Evolutionary conservation across 768 basidiomycete species (phyloP).

Genomic region (Amanita pseudoporphyria): DNA sequence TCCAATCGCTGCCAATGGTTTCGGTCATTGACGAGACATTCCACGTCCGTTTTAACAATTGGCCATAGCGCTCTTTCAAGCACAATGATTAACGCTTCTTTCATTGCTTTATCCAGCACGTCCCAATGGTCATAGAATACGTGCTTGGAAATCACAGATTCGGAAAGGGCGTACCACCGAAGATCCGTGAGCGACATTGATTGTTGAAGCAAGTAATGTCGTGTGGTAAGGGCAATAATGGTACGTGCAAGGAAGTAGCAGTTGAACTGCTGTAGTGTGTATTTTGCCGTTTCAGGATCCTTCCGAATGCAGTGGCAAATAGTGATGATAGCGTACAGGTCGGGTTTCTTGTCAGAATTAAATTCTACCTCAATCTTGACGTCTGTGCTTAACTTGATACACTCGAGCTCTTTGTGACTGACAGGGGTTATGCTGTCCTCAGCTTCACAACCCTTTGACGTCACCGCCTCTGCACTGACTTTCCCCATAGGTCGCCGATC

Average conservation of each 20-base stretch:
- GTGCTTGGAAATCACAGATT: not conserved
- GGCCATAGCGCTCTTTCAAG: not conserved
- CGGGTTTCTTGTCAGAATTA: not conserved
- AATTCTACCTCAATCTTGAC: not conserved
- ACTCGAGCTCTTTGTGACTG: not conserved
- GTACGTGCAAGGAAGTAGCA: constrained; percentile 3
- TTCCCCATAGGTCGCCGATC: not conserved
- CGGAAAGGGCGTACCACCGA: not conserved
- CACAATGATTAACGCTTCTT: not conserved
- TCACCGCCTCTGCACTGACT: not conserved
- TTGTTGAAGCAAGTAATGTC: not conserved
- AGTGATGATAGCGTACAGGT: not conserved
- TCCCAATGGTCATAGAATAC: not conserved
- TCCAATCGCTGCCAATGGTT: not conserved
- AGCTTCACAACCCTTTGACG: not conserved
- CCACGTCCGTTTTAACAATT: not conserved
- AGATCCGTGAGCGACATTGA: not conserved
- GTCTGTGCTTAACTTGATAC: not conserved
- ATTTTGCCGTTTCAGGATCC: not conserved
- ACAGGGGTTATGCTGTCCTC: not conserved
- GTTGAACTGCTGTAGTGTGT: too few relatives aligned
- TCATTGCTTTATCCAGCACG: not conserved
- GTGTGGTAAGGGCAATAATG: not conserved
- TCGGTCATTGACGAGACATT: not conserved
- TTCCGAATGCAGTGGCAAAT: not conserved